phyloP scores from a whole-genome alignment of 148 eudicot species.

The Heliamphora exappendiculata region DNA sequence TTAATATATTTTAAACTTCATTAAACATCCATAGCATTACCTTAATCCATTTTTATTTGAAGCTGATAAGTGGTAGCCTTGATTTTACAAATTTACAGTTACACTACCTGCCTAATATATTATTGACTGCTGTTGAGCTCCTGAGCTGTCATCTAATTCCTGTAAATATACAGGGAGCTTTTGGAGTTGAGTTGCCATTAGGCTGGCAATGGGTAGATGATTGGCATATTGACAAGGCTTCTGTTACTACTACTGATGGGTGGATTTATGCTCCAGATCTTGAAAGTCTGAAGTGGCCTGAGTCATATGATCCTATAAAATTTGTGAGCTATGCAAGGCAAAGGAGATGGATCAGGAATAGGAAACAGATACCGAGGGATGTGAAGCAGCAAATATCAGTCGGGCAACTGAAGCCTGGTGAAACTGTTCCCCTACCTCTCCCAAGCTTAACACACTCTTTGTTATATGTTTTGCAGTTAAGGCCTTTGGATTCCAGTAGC shows the following conservation, averaged over 20 bases:
- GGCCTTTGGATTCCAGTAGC: slow-evolving; percentile 45
- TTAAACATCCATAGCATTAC: not conserved
- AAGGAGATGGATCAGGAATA: slow-evolving; percentile 77
- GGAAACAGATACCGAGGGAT: slow-evolving; percentile 38
- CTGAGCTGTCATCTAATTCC: slow-evolving; percentile 11
- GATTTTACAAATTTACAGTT: not conserved
- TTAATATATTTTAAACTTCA: not conserved
- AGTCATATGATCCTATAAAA: slow-evolving; percentile 40
- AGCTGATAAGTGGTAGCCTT: not conserved
- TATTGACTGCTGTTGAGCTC: slow-evolving; percentile 7
- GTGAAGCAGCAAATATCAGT: slow-evolving; percentile 35
- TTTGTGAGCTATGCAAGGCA: slow-evolving; percentile 53
- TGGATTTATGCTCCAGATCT: slow-evolving; percentile 85
- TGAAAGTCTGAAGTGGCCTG: slow-evolving; percentile 65
- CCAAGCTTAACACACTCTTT: slow-evolving; percentile 50
- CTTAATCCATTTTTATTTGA: not conserved
- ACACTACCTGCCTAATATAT: not conserved
- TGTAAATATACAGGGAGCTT: slow-evolving; percentile 34
- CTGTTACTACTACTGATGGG: slow-evolving; percentile 48
- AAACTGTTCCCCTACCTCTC: slow-evolving; percentile 68
- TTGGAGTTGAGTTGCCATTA: slow-evolving; percentile 44
- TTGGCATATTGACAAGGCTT: slow-evolving; percentile 69
- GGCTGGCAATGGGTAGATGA: slow-evolving; percentile 89
- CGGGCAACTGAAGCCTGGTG: slow-evolving; percentile 69
- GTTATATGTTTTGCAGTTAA: slow-evolving; percentile 46